Evolutionary conservation across 495 filamentous ascomycete genomes (phyloP), one percentile per base, ranked within the genome.

Genomic region (Penicillium chermesinum): DNA sequence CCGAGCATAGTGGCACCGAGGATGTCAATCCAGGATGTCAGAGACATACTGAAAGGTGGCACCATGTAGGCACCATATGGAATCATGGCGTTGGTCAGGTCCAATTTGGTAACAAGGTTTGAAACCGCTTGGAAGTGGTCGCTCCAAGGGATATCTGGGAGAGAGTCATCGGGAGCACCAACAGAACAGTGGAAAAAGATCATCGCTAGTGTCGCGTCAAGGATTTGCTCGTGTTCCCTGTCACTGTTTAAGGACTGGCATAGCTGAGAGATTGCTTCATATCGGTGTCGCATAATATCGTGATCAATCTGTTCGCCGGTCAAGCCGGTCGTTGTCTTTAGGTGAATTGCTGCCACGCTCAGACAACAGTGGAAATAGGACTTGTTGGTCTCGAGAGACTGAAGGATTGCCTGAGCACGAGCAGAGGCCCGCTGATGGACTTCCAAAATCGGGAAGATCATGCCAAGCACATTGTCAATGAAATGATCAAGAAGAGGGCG

Each of bases 111-210:
- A 2, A 96, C 85, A 16, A 97, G 75, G 43, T 81, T 88, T 48
- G 83, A 82, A 8, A 82, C 91, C 1, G 91, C 91, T 58, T 93
- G 86, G 75, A 97, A 97, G 72, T 98, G 93, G 57, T 94, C 87
- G 67, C 86, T 84, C 93, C 93, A 98, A 1, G 91, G 86, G 50
- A 97, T 96, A 59, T 98, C 93, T 2, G 89, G 90, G 10, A 98
- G 81, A 42, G 76, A 78, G 57, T 96, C 93, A 56, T 90, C 86
- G 3, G 85, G 80, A 38, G 86, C 75, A 27, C 93, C 93, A 47
- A 97, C 91, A 13, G 87, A 87, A 71, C 87, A 91, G 57, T 96
- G 91, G 76, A 96, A 98, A 72, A 97, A 90, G 50, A 96, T 95
- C 82, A 98, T 91, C 41, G 89, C 93, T 7, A 98, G 75, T 1